phyloP scores from a whole-genome alignment of 139 green algal species.

The Closterium sp. region DNA sequence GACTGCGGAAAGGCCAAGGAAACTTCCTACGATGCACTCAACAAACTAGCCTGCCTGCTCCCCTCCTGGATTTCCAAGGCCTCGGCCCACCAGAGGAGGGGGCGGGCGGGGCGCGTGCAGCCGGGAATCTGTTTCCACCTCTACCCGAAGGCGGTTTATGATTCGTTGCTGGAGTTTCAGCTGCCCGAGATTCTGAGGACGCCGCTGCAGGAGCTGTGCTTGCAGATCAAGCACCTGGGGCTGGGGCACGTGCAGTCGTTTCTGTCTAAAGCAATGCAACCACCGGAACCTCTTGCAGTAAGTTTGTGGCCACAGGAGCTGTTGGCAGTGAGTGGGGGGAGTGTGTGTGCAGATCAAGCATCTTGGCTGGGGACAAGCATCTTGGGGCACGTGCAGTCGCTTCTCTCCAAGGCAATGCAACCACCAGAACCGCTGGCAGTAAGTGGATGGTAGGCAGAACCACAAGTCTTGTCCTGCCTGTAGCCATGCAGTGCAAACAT shows the following conservation, averaged over 20 bases:
- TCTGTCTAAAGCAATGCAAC: conserved; percentile 30
- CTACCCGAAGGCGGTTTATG: conserved; percentile 65
- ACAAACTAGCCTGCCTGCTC: conserved; percentile 50
- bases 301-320: too few relatives aligned
- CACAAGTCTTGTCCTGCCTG: too few relatives aligned
- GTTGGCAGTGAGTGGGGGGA: too few relatives aligned
- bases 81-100: conserved; percentile 47
- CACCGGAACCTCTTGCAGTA: neutral
- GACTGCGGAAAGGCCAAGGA: conserved; percentile 60
- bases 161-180: conserved; percentile 14
- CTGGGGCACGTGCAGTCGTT: conserved; percentile 37
- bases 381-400: too few relatives aligned
- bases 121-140: conserved; percentile 74
- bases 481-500: too few relatives aligned
- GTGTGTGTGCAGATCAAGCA: too few relatives aligned
- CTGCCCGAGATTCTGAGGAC: conserved; percentile 59
- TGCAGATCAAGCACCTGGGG: conserved; percentile 58
- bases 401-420: too few relatives aligned
- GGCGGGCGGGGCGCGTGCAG: conserved; percentile 69
- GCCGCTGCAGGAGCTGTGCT: conserved; percentile 60
- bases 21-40: conserved; percentile 56
- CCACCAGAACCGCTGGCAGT: too few relatives aligned
- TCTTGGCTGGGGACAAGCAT: too few relatives aligned
- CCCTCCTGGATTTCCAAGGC: conserved; percentile 54
- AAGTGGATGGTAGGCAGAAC: too few relatives aligned